Percentiles rank a stretch among this genome's conserved stretches.
phyloP scores from a whole-genome alignment of 2,329 filamentous ascomycete species.

The Cordyceps sp. region DNA sequence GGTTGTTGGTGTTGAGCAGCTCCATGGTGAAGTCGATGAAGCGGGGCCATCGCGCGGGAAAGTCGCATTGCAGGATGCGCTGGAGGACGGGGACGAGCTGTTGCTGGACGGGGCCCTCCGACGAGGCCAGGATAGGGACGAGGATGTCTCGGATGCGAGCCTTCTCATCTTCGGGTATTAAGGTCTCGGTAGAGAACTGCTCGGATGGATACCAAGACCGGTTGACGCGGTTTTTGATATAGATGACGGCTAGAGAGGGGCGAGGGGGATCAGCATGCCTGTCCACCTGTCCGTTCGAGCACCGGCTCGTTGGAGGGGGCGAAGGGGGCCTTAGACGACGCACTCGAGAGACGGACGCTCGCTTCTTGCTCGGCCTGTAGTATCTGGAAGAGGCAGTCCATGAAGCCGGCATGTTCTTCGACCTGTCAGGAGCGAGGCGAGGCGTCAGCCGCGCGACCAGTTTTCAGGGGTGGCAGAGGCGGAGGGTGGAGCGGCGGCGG shows the following conservation, averaged over 20 bases:
- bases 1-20: slow-evolving; percentile 73
- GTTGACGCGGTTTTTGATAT: slow-evolving; percentile 94
- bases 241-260: slow-evolving; percentile 60
- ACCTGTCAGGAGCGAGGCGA: slow-evolving; percentile 45
- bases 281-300: too few relatives aligned
- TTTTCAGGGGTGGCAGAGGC: too few relatives aligned
- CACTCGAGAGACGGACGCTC: slow-evolving; percentile 78
- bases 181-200: slow-evolving; percentile 52
- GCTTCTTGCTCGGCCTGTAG: slow-evolving; percentile 76
- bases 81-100: slow-evolving; percentile 90
- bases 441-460: neutral
- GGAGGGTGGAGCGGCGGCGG: too few relatives aligned
- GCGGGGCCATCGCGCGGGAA: slow-evolving; percentile 82
- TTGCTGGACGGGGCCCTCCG: slow-evolving; percentile 66
- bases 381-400: slow-evolving; percentile 79
- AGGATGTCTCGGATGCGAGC: slow-evolving; percentile 71
- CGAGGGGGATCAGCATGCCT: slow-evolving; percentile 1
- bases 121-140: slow-evolving; percentile 72
- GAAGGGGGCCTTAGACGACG: too few relatives aligned
- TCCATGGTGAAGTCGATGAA: slow-evolving; percentile 89
- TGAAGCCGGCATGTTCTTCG: slow-evolving; percentile 79
- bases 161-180: slow-evolving; percentile 83
- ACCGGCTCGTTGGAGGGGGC: too few relatives aligned
- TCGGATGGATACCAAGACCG: slow-evolving; percentile 75
- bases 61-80: slow-evolving; percentile 91